These are phyloP conservation scores for Trichoderma sp. DNA, from an alignment of 2,329 filamentous ascomycete genomes.

Conservation along the genomic window DNA sequence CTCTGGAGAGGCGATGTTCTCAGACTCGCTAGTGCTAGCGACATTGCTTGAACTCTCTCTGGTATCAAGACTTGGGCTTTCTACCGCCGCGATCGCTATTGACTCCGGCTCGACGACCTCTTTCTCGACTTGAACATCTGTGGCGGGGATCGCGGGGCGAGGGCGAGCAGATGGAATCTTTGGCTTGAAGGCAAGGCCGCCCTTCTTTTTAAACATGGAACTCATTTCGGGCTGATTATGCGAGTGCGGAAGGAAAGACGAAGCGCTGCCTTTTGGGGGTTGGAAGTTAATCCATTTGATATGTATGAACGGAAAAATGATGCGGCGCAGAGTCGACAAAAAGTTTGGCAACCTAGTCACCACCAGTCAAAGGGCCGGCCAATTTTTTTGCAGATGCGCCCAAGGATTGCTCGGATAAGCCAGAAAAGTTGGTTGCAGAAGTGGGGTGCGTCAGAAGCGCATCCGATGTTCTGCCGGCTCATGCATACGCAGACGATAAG, in stretches of 20 bases:
- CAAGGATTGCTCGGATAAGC: conserved; percentile 12
- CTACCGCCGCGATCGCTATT: not conserved
- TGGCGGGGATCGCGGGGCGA: conserved; percentile 42
- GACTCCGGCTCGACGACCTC: conserved; percentile 1
- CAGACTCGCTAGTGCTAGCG: conserved; percentile 6
- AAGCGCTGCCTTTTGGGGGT: not conserved
- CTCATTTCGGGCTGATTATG: conserved; percentile 49
- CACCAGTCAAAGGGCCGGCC: not conserved
- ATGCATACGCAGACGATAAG: conserved; percentile 36
- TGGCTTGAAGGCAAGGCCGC: conserved; percentile 64
- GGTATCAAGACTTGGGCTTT: not conserved
- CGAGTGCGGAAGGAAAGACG: not conserved
- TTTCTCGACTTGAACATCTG: conserved; percentile 23
- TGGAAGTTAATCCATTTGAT: not conserved
- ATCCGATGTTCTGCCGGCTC: conserved; percentile 36
- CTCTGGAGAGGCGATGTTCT: not conserved
- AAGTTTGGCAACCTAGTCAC: not conserved
- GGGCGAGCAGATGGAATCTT: conserved; percentile 61
- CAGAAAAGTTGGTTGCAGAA: conserved; percentile 16
- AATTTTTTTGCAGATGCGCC: conserved; percentile 14
- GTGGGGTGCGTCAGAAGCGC: conserved; percentile 14
- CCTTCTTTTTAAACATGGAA: conserved; percentile 67
- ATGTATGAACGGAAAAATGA: too few relatives aligned
- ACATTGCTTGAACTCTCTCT: not conserved
- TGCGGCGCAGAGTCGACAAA: not conserved